Evolutionary conservation across 441 rosid genomes (phyloP).

Genomic region (Populus hybrid): DNA sequence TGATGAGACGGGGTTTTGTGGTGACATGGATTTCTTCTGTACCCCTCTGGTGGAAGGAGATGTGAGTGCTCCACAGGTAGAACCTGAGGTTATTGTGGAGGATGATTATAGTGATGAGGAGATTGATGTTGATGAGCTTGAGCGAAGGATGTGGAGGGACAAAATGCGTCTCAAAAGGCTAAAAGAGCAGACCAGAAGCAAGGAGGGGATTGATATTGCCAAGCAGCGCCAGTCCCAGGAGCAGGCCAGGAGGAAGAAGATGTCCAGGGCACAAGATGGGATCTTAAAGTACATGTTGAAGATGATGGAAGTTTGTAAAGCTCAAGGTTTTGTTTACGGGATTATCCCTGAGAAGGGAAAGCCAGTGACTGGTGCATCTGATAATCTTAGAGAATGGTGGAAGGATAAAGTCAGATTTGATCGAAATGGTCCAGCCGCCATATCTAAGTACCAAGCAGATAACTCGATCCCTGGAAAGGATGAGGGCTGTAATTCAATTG

Average conservation of each 20-base stretch:
- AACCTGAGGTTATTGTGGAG: constrained; percentile 32
- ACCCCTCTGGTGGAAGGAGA: constrained; percentile 38
- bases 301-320: constrained; percentile 22
- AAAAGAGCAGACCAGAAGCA: constrained; percentile 57
- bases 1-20: constrained; percentile 70
- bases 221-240: constrained; percentile 93
- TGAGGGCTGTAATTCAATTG: constrained; percentile 37
- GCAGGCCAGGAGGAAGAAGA: constrained; percentile 85
- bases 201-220: constrained; percentile 49
- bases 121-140: constrained; percentile 66
- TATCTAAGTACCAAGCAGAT: constrained; percentile 60
- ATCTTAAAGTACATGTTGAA: constrained; percentile 80
- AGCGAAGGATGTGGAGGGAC: constrained; percentile 79
- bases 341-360: constrained; percentile 88
- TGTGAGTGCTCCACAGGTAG: constrained; percentile 29
- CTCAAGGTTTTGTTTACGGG: constrained; percentile 92
- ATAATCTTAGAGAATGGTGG: constrained; percentile 96
- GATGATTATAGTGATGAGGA: constrained; percentile 64
- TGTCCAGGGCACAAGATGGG: constrained; percentile 83
- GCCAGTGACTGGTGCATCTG: constrained; percentile 89
- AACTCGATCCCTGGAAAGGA: constrained; percentile 42
- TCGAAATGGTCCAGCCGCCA: constrained; percentile 86
- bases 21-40: constrained; percentile 64
- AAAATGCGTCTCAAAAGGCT: constrained; percentile 61
- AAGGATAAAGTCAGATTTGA: constrained; percentile 91